phyloP scores from a whole-genome alignment of 176 grass and related monocot species.

The Zoysia pacifica region DNA sequence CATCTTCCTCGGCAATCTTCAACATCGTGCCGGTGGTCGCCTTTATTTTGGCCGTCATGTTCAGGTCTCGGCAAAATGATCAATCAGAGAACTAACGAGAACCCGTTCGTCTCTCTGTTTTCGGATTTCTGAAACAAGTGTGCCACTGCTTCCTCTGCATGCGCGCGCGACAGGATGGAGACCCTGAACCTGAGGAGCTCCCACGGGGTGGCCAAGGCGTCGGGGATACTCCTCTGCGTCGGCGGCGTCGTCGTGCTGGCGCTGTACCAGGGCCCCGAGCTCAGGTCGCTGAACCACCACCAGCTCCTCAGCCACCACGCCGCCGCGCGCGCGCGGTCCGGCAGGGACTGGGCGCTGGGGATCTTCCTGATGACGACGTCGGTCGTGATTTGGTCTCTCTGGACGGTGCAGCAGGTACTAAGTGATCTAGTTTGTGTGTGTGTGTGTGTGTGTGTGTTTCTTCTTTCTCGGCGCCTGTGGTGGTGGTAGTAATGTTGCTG shows the following conservation, averaged over 20 bases:
- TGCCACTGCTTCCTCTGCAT: background rate
- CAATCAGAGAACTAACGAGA: background rate
- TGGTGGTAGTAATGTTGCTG: background rate
- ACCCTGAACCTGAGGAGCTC: constrained; percentile 58
- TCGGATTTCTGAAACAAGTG: background rate
- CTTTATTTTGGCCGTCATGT: constrained; percentile 78
- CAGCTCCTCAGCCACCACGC: constrained; percentile 32
- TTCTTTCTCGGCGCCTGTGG: background rate
- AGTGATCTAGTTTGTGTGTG: background rate
- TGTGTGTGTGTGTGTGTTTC: background rate
- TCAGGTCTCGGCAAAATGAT: constrained; percentile 39
- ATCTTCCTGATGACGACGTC: constrained; percentile 60
- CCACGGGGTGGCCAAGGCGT: constrained; percentile 55
- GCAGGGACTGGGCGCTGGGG: constrained; percentile 55
- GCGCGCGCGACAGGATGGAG: constrained; percentile 52
- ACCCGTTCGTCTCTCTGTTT: background rate
- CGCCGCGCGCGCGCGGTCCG: background rate
- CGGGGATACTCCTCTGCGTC: constrained; percentile 58
- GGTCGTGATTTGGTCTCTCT: constrained; percentile 53
- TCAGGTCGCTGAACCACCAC: constrained; percentile 61
- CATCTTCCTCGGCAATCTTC: constrained; percentile 70
- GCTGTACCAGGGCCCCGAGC: constrained; percentile 63
- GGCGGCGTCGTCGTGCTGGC: constrained; percentile 61
- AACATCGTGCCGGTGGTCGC: constrained; percentile 78
- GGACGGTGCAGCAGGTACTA: constrained; percentile 65